These are phyloP conservation scores for Hypoxylon sp. DNA, from an alignment of 2,329 filamentous ascomycete species.

Conservation along the genomic window DNA sequence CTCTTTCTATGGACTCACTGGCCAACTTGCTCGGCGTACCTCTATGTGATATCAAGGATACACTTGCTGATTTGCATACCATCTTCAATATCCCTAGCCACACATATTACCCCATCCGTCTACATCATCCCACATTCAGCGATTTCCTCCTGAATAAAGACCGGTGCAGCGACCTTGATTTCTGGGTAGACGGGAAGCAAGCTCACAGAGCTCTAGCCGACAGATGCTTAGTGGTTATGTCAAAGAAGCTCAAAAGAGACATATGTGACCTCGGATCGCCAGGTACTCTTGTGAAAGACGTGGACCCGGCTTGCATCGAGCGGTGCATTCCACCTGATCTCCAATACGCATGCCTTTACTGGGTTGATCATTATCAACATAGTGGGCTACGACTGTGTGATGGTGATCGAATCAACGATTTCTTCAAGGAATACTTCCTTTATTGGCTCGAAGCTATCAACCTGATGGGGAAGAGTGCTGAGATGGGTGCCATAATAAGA, in stretches of 20 bases:
- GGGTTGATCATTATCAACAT: constrained; percentile 50
- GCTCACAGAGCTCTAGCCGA: constrained; percentile 53
- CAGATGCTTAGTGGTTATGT: constrained; percentile 53
- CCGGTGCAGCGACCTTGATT: constrained; percentile 47
- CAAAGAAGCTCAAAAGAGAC: constrained; percentile 51
- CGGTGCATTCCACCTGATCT: constrained; percentile 30
- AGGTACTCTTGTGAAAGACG: not conserved
- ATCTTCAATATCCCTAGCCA: constrained; percentile 46
- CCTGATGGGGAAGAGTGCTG: constrained; percentile 48
- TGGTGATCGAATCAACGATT: constrained; percentile 47
- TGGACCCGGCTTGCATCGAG: constrained; percentile 13
- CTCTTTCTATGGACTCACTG: too few relatives aligned
- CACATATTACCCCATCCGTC: too few relatives aligned
- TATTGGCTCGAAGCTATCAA: constrained; percentile 57
- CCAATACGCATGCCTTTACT: constrained; percentile 54
- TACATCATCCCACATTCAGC: constrained; percentile 58
- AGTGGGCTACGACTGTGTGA: constrained; percentile 48
- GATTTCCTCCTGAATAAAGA: constrained; percentile 58
- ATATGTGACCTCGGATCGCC: constrained; percentile 51
- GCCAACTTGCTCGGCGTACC: too few relatives aligned
- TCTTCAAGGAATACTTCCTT: constrained; percentile 53
- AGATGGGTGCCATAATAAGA: too few relatives aligned
- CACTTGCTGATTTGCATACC: constrained; percentile 57
- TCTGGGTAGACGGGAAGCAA: constrained; percentile 57
- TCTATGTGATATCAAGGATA: too few relatives aligned